A percentile compares a stretch with the other conserved stretches of the same genome.
These are phyloP conservation scores for Paratinospora sagittata DNA, from an alignment of 164 flowering plant species.

Conservation along the genomic window DNA sequence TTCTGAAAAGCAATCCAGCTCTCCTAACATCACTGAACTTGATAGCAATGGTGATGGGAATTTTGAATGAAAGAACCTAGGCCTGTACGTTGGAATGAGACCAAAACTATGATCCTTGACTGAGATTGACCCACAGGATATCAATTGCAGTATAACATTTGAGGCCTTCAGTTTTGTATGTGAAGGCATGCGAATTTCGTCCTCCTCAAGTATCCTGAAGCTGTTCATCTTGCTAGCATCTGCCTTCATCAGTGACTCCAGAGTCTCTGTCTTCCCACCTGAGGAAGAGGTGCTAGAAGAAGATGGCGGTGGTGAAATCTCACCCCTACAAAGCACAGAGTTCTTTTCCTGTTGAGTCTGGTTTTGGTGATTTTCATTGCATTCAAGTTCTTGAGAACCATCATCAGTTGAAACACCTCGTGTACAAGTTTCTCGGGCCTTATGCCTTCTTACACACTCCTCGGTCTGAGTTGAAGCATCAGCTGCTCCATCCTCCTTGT, in stretches of 20 bases:
- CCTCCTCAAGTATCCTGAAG: conserved; percentile 69
- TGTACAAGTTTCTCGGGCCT: conserved; percentile 55
- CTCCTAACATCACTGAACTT: conserved; percentile 61
- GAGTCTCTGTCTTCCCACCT: conserved; percentile 69
- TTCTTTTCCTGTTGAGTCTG: conserved; percentile 28
- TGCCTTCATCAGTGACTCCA: conserved; percentile 85
- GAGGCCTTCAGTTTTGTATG: conserved; percentile 61
- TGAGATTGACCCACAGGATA: conserved; percentile 89
- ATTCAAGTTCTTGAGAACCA: conserved; percentile 35
- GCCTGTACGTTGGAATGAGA: conserved; percentile 65
- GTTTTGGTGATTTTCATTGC: conserved; percentile 19
- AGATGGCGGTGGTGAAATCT: conserved; percentile 57
- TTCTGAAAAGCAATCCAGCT: conserved; percentile 60
- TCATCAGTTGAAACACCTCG: conserved; percentile 86
- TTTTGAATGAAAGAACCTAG: conserved; percentile 54
- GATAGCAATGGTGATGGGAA: conserved; percentile 73
- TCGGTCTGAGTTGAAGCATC: conserved; percentile 94
- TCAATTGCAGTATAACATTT: conserved; percentile 78
- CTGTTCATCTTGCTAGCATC: conserved; percentile 69
- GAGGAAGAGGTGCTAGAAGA: conserved; percentile 77
- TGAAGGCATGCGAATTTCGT: conserved; percentile 39
- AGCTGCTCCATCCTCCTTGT: conserved; percentile 48
- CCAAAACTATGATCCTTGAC: conserved; percentile 90
- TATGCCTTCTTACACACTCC: conserved; percentile 31
- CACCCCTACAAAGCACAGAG: conserved; percentile 31